Evolutionary conservation across 108 stramenopile species (phyloP), one percentile per base, ranked within the genome.

Genomic region (Nitzschia sp.): DNA sequence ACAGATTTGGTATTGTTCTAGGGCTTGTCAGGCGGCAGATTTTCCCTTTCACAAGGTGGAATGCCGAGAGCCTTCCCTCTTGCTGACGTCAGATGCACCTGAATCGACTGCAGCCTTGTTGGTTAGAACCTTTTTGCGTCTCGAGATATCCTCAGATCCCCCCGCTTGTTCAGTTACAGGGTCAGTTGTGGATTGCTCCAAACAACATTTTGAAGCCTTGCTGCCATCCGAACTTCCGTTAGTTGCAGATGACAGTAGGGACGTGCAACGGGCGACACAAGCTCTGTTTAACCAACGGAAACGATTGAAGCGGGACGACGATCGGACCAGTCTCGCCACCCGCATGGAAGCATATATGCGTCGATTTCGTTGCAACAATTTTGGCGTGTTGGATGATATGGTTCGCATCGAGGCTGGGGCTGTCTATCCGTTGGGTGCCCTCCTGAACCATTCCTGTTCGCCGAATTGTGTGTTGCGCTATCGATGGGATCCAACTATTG

Each of bases 391-490:
- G 2, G 68, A 90, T 72, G 52, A 63, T 3, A 55, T 90, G 24
- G 72, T 77, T 15, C 29, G 60, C 19, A 53, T 76, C 12, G 63
- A 85, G 24, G 89, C 71, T 10, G 63, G 75, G 21, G 89, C 80
- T 7, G 79, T 90, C 0, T 90, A 84, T 67, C 89, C 89, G 10
- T 55, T 73, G 22, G 89, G 82, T 3, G 89, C 89, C 20, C 56
- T 90, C n/a, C 51, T 90, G 42, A 90, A 90, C 44, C 89, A 90
- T 80, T 80, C 83, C 2, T 90, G 89, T 72, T 41, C 53, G 10
- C 89, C 89, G 17, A 90, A 87, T 58, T 83, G 84, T 54, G 57
- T 86, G 17, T 43, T 90, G 10, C 74, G 78, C 19, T 90, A 43
- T 44, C 34, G 21, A 7, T 52, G 22, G 20, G 34, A 11, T 20